Base-by-base conservation (phyloP, 441 rosid species). In the Flueggea neowawraea region DNA sequence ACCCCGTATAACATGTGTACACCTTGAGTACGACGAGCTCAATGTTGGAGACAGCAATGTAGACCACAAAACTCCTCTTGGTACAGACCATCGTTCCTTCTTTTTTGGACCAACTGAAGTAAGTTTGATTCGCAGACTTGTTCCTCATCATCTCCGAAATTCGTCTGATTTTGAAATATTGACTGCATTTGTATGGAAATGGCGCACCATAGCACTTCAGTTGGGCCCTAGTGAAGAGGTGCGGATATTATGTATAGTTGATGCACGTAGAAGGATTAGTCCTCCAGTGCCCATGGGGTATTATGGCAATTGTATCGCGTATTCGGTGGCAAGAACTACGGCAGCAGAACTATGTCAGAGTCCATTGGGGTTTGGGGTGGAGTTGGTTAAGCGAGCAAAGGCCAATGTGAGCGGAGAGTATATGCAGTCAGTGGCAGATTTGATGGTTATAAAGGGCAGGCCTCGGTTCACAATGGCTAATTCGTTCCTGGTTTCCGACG, bases 151-250 rank as follows among this genome's bases (percentile, higher is more conserved):
- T 52, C 80, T 77, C 41, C 58, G 28, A 0, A 32, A 15, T 6
- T 69, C 69, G 10, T 64, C 86, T 13, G 45, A 61, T 1, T 69
- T 69, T 4, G 89, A 86, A 45, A 48, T 73, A 0, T 16, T 82
- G 5, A 64, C 86, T 0, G 84, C 88, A 11, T 84, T 72, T 57
- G 49, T 82, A 6, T 86, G 86, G 89, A 82, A 77, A 8, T 78
- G 80, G 51, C 81, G 86, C 0, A 84, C 86, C 0, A 17, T 56
- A 1, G 85, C 88, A 0, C 48, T 82, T 51, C 61, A 22, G 1
- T 80, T 70, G 0, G 69, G 75, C 28, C 80, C 82, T 0, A 6
- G 56, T 4, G 75, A 77, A 7, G 73, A 72, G 52, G 75, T 75
- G 67, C 75, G 90, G 1, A 12, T 81, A 6, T 44, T 72, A 0